phyloP scores from a whole-genome alignment of 1,139 yeast species.

The Ogataea hybrid region DNA sequence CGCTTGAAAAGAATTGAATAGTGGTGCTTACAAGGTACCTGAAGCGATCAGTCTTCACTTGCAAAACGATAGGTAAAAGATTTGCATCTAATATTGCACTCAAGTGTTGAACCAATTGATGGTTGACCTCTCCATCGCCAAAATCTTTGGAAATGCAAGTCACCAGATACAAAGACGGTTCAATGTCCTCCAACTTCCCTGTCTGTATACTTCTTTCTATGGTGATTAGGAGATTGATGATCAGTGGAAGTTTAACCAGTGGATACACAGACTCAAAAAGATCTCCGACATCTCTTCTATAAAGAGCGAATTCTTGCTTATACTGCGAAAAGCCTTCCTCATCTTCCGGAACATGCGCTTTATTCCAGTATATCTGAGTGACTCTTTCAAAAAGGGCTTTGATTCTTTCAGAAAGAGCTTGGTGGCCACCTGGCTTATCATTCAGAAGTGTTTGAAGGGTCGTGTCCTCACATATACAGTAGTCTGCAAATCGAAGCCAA shows the following conservation, averaged over 20 bases:
- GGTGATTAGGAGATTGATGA: conserved; percentile 47
- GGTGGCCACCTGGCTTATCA: conserved; percentile 28
- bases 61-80: conserved; percentile 30
- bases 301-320: conserved; percentile 59
- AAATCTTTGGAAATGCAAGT: conserved; percentile 53
- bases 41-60: conserved; percentile 21
- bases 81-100: conserved; percentile 32
- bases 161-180: conserved; percentile 66
- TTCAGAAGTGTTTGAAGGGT: conserved; percentile 36
- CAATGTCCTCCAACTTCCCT: conserved; percentile 43
- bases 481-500: conserved; percentile 77
- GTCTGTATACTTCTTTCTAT: conserved; percentile 33
- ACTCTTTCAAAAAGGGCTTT: conserved; percentile 43
- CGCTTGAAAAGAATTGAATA: conserved; percentile 50
- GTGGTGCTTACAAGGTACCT: conserved; percentile 40
- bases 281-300: conserved; percentile 73
- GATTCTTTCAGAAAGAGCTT: conserved; percentile 34
- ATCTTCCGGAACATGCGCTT: conserved; percentile 43
- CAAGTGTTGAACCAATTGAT: conserved; percentile 29
- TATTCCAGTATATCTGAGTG: conserved; percentile 60
- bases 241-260: conserved; percentile 55
- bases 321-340: conserved; percentile 28
- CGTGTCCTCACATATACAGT: conserved; percentile 55
- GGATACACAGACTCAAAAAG: conserved; percentile 70
- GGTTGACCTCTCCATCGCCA: conserved; percentile 31